A percentile compares a stretch with the other conserved stretches of the same genome.
These are phyloP conservation scores for Jacaranda mimosifolia DNA, from an alignment of 257 asterid species.

Conservation along the genomic window DNA sequence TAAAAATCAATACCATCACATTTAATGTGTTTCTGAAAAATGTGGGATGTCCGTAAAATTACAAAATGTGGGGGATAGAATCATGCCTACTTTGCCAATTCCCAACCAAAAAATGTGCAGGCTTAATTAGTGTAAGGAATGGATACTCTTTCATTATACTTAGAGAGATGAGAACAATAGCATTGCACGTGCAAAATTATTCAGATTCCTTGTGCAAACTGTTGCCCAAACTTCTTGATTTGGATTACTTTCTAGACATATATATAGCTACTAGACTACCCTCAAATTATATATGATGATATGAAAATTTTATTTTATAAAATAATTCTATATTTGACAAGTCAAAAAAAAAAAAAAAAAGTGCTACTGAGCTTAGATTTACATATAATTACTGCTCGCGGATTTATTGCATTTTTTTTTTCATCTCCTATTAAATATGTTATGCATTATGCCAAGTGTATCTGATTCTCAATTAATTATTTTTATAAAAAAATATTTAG, in stretches of 20 bases:
- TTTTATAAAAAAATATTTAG: too few relatives aligned
- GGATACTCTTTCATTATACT: neutral
- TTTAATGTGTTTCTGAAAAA: neutral
- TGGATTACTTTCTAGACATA: constrained; percentile 7
- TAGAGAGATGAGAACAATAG: neutral
- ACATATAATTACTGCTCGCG: too few relatives aligned
- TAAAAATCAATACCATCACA: neutral
- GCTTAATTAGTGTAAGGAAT: neutral
- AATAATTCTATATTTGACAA: neutral
- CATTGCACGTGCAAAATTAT: neutral
- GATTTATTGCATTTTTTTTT: too few relatives aligned
- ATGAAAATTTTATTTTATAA: neutral
- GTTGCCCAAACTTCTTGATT: neutral
- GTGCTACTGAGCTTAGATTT: too few relatives aligned
- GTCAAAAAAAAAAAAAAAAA: neutral
- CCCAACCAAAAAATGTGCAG: neutral
- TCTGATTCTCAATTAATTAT: too few relatives aligned
- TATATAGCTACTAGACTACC: neutral
- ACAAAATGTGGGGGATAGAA: neutral
- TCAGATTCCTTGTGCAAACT: neutral
- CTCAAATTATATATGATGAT: neutral
- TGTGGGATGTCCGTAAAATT: neutral
- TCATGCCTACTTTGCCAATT: neutral
- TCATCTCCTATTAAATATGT: too few relatives aligned
- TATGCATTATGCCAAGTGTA: too few relatives aligned